Conservation (phyloP, 176 grass and related monocot genomes). For the Eragrostis nindensis region DNA sequence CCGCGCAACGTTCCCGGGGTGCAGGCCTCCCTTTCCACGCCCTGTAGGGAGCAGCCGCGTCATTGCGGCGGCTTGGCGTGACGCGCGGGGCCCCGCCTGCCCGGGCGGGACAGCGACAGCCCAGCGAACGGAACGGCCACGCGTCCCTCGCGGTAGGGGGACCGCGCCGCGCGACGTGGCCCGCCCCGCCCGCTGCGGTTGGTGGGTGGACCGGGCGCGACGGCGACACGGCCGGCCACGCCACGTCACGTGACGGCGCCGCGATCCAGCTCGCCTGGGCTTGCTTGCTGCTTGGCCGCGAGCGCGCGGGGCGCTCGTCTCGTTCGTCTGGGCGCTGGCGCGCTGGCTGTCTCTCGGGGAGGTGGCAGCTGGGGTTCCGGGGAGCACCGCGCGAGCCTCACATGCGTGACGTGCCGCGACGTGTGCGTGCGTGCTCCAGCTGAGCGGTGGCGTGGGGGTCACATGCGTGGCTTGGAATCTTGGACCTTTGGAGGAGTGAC, state of each 20-base stretch:
- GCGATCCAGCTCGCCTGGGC: too few relatives aligned
- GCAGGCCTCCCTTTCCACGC: too few relatives aligned
- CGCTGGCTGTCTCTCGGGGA: conserved; percentile 42
- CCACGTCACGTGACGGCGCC: conserved; percentile 1
- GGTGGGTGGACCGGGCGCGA: conserved; percentile 27
- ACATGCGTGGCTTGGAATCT: too few relatives aligned
- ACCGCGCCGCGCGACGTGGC: conserved; percentile 14
- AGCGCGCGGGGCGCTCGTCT: too few relatives aligned
- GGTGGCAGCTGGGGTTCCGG: conserved; percentile 35
- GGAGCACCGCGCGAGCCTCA: not conserved
- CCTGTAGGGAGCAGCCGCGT: not conserved
- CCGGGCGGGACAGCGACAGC: not conserved
- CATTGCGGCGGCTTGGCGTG: not conserved
- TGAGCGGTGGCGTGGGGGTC: not conserved
- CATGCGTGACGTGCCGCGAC: not conserved
- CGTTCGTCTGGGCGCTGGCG: too few relatives aligned
- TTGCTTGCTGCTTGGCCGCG: not conserved
- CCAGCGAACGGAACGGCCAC: conserved; percentile 25
- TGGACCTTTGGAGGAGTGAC: too few relatives aligned
- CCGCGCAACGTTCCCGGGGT: too few relatives aligned
- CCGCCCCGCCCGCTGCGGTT: not conserved
- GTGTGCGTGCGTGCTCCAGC: not conserved
- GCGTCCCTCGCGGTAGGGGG: not conserved
- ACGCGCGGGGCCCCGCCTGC: conserved; percentile 11
- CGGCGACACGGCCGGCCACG: not conserved